A percentile compares a stretch with the other conserved stretches of the same genome.
phyloP scores from a whole-genome alignment of 2,329 filamentous ascomycete genomes.

The Botrytis paeoniae region DNA sequence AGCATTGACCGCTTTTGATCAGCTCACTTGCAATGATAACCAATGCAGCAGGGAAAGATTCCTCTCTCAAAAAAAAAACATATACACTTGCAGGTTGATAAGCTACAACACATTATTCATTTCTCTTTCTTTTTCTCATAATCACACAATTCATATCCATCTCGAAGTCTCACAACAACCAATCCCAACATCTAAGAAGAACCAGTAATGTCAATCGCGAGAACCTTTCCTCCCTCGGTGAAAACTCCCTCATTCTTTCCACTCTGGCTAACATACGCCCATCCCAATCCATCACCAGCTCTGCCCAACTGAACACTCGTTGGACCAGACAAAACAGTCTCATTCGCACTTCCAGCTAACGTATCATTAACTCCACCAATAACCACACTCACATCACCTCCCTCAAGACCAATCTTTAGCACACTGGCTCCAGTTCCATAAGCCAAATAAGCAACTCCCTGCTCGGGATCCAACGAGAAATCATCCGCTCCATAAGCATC shows the following conservation, averaged over 20 bases:
- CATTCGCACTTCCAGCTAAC: conserved; percentile 16
- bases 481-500: conserved; percentile 22
- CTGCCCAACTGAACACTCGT: conserved; percentile 24
- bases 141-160: neutral
- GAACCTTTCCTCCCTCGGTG: conserved; percentile 33
- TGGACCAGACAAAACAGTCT: conserved; percentile 18
- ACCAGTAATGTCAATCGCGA: conserved; percentile 28
- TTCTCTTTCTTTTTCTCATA: neutral
- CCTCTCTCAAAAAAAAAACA: neutral
- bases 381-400: neutral
- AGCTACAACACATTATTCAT: neutral
- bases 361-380: conserved; percentile 7
- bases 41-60: neutral
- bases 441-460: conserved; percentile 21
- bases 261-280: conserved; percentile 21
- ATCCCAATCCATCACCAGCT: neutral
- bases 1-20: neutral
- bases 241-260: conserved; percentile 29
- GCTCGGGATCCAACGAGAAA: conserved; percentile 21
- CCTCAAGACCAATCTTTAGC: conserved; percentile 16
- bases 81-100: neutral
- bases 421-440: conserved; percentile 17
- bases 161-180: neutral
- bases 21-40: neutral
- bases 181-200: neutral